Percentiles rank a stretch among this genome's conserved stretches.
Evolutionary conservation across 345 rosid species (phyloP).

Genomic region (Acer negundo): DNA sequence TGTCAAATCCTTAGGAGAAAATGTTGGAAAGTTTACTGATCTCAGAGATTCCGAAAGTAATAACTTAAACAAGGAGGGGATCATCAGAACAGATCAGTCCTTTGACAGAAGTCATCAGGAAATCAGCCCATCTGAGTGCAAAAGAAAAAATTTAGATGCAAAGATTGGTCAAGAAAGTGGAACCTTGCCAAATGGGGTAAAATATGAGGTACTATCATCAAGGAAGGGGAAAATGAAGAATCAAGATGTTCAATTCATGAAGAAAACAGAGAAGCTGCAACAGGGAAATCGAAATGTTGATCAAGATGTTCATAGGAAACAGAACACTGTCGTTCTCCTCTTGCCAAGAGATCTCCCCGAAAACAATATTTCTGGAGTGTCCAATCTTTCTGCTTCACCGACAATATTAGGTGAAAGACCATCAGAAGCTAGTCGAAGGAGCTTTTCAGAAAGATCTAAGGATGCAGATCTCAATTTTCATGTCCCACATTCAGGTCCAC

Average conservation of each 20-base stretch:
- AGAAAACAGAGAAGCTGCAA: constrained; percentile 31
- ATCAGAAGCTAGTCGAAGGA: constrained; percentile 41
- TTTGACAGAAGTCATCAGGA: constrained; percentile 25
- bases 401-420: constrained; percentile 26
- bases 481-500: constrained; percentile 44
- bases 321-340: constrained; percentile 46
- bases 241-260: constrained; percentile 31
- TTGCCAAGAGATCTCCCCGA: constrained; percentile 47
- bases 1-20: constrained; percentile 33
- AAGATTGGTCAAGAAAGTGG: constrained; percentile 22
- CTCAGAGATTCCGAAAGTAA: constrained; percentile 23
- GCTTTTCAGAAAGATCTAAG: constrained; percentile 33
- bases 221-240: constrained; percentile 31
- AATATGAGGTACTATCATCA: constrained; percentile 32
- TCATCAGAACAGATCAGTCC: constrained; percentile 28
- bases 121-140: constrained; percentile 30
- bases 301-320: constrained; percentile 30
- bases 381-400: constrained; percentile 32
- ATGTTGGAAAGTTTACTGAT: constrained; percentile 31
- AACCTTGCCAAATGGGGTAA: constrained; percentile 30
- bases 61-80: constrained; percentile 25
- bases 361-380: constrained; percentile 32
- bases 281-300: constrained; percentile 29
- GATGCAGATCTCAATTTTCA: constrained; percentile 32
- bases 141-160: constrained; percentile 34